Conservation (phyloP, 345 rosid species). For the Hibiscus trionum region DNA sequence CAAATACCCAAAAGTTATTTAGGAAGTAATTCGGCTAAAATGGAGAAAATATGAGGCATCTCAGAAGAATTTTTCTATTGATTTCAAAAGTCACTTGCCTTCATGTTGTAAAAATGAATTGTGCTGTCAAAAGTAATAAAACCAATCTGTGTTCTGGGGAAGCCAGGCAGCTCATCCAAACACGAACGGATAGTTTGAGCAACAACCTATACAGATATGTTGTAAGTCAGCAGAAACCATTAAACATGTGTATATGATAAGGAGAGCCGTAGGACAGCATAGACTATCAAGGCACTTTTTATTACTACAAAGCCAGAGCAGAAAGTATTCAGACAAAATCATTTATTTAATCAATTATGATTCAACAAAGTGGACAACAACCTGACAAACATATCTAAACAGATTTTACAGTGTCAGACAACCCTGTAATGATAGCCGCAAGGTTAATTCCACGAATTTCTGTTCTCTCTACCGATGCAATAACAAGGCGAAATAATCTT, state of each 20-base stretch:
- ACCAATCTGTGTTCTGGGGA: constrained; percentile 96
- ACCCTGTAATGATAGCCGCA: constrained; percentile 1
- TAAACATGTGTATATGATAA: neutral
- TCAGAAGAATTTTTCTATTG: constrained; percentile 9
- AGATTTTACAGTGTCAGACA: neutral
- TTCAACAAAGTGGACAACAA: neutral
- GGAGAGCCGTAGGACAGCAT: neutral
- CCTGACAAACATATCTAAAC: neutral
- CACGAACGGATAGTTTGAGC: constrained; percentile 90
- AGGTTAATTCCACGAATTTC: neutral
- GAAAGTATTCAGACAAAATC: neutral
- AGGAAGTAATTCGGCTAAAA: constrained; percentile 8
- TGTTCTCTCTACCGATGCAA: neutral
- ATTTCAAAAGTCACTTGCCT: constrained; percentile 46
- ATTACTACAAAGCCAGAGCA: neutral
- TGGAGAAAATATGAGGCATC: constrained; percentile 2
- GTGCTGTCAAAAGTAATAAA: constrained; percentile 98
- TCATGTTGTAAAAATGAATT: constrained; percentile 93
- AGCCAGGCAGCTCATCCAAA: constrained; percentile 93
- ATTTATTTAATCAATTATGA: neutral
- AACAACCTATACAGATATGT: constrained; percentile 49
- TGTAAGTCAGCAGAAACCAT: constrained; percentile 5
- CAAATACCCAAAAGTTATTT: constrained; percentile 18
- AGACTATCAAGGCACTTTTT: neutral
- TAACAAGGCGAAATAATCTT: neutral